phyloP scores from a whole-genome alignment of 176 grass and related monocot genomes.

The Carex cristatella region DNA sequence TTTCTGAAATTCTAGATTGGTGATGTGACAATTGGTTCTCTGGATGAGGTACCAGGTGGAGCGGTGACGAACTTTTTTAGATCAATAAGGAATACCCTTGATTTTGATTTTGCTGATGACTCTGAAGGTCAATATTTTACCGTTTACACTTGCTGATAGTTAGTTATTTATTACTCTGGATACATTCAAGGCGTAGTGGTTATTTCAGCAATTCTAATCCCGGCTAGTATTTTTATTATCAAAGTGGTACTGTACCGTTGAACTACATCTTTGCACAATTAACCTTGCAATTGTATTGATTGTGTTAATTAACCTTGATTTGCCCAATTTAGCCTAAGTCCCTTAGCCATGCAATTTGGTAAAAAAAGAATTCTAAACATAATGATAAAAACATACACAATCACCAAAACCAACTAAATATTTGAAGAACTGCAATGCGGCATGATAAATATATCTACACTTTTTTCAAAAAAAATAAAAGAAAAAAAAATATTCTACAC shows the following conservation, averaged over 20 bases:
- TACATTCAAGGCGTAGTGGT: neutral
- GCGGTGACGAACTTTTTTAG: constrained; percentile 77
- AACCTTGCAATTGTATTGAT: neutral
- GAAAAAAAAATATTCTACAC: neutral
- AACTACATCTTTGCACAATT: neutral
- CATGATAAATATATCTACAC: neutral
- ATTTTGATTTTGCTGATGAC: constrained; percentile 86
- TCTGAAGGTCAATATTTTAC: constrained; percentile 47
- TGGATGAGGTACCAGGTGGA: constrained; percentile 74
- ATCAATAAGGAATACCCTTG: constrained; percentile 78
- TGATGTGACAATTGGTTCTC: constrained; percentile 59
- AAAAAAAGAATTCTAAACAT: neutral
- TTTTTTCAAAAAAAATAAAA: neutral
- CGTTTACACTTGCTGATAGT: neutral
- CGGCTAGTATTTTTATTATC: neutral
- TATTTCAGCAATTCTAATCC: neutral
- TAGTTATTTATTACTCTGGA: neutral
- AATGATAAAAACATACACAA: neutral
- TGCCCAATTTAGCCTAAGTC: neutral
- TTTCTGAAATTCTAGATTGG: constrained; percentile 58
- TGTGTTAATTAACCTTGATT: neutral
- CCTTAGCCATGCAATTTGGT: neutral
- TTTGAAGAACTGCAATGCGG: neutral
- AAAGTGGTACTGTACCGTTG: neutral
- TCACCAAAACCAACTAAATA: neutral